Evolutionary conservation across 2,329 filamentous ascomycete genomes (phyloP).

Genomic region (Xylaria sp.): DNA sequence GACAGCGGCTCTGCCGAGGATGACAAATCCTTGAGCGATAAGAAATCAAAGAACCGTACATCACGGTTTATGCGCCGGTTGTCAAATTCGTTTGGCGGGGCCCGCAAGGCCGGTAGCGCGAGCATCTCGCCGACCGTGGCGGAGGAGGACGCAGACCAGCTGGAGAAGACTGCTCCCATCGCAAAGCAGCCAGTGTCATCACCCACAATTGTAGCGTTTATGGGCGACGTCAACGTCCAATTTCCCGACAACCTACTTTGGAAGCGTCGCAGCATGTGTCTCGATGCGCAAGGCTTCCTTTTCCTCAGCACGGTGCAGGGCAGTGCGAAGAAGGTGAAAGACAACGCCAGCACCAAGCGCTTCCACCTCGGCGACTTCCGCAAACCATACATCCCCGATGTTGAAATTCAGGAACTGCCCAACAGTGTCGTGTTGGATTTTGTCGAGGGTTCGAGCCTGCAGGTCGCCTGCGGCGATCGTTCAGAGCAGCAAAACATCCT

Average conservation of each 20-base stretch:
- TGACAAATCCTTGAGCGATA: constrained; percentile 56
- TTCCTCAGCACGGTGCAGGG: constrained; percentile 78
- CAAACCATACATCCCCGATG: constrained; percentile 82
- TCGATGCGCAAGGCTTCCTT: constrained; percentile 85
- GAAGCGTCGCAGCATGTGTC: constrained; percentile 90
- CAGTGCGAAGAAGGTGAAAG: constrained; percentile 63
- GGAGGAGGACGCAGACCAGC: constrained; percentile 58
- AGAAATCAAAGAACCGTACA: constrained; percentile 61
- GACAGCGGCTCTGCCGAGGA: constrained; percentile 59
- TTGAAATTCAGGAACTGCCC: constrained; percentile 91
- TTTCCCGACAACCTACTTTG: constrained; percentile 96
- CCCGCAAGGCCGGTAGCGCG: constrained; percentile 58
- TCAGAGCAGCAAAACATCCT: constrained; percentile 66
- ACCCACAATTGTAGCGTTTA: constrained; percentile 67
- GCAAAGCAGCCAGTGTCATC: constrained; percentile 43
- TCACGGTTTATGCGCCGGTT: constrained; percentile 69
- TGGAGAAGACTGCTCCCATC: constrained; percentile 45
- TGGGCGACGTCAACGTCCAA: constrained; percentile 95
- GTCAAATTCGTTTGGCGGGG: constrained; percentile 62
- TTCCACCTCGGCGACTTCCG: constrained; percentile 90
- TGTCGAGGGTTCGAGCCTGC: constrained; percentile 68
- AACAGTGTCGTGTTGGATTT: constrained; percentile 78
- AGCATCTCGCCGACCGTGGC: constrained; percentile 62
- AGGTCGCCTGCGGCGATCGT: constrained; percentile 72
- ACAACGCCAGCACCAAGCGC: constrained; percentile 69